phyloP scores from a whole-genome alignment of 2,329 filamentous ascomycete genomes.

The Colletotrichum ledebouriae region DNA sequence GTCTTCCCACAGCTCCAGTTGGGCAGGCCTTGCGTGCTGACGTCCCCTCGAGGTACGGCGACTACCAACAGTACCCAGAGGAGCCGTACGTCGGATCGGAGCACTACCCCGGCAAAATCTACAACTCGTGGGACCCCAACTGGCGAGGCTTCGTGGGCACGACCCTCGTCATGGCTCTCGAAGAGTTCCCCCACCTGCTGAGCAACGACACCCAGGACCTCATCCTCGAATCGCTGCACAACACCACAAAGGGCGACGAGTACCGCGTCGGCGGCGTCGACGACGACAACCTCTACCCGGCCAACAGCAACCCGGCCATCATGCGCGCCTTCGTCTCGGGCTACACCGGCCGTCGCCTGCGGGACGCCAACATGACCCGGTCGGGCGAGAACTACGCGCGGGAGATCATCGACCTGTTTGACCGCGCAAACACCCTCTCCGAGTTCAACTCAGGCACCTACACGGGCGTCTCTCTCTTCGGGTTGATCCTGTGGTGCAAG shows the following conservation, averaged over 20 bases:
- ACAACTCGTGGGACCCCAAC: constrained; percentile 73
- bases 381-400: constrained; percentile 69
- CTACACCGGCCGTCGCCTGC: constrained; percentile 68
- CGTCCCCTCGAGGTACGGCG: constrained; percentile 54
- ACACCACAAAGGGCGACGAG: constrained; percentile 69
- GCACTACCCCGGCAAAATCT: constrained; percentile 64
- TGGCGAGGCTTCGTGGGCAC: constrained; percentile 75
- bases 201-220: constrained; percentile 52
- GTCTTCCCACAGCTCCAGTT: not conserved
- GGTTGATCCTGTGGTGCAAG: constrained; percentile 70
- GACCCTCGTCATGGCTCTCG: constrained; percentile 68
- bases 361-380: constrained; percentile 70
- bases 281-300: constrained; percentile 72
- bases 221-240: constrained; percentile 67
- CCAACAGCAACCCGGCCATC: constrained; percentile 71
- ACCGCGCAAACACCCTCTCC: constrained; percentile 67
- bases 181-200: constrained; percentile 67
- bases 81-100: constrained; percentile 68
- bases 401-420: constrained; percentile 69
- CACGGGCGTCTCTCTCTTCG: constrained; percentile 71
- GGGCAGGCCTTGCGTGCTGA: constrained; percentile 38
- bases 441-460: constrained; percentile 76
- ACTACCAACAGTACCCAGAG: constrained; percentile 68
- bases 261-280: constrained; percentile 73
- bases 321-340: constrained; percentile 74